A percentile compares a stretch with the other conserved stretches of the same genome.
Evolutionary conservation across 2,329 filamentous ascomycete genomes (phyloP).

Genomic region (Penicillium sumatraense): DNA sequence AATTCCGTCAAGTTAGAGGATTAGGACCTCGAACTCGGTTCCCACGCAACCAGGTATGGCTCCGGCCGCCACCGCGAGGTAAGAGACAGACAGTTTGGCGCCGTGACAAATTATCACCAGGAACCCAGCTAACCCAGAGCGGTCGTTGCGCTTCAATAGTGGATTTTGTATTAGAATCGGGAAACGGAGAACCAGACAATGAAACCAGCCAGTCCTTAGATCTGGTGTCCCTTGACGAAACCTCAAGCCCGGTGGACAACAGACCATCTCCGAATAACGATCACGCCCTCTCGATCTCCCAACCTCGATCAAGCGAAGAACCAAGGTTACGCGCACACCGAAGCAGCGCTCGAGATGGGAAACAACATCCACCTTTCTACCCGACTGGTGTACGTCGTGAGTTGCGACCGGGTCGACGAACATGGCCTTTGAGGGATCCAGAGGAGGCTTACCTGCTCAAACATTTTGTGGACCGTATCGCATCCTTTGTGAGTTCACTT

Average conservation of each 20-base stretch:
- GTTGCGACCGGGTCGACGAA: slow-evolving; percentile 7
- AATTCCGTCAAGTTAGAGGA: slow-evolving; percentile 18
- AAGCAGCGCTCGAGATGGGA: neutral
- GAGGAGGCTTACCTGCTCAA: slow-evolving; percentile 22
- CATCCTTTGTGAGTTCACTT: slow-evolving; percentile 20
- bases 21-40: slow-evolving; percentile 19
- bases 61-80: slow-evolving; percentile 28
- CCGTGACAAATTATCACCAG: neutral
- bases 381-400: neutral
- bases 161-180: slow-evolving; percentile 27
- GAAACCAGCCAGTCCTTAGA: neutral
- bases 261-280: neutral
- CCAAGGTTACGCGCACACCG: neutral
- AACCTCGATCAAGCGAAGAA: neutral
- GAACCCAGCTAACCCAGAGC: slow-evolving; percentile 15
- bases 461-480: slow-evolving; percentile 25
- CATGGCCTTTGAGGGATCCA: slow-evolving; percentile 25
- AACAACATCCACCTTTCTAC: neutral
- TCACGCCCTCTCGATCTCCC: neutral
- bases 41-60: slow-evolving; percentile 27
- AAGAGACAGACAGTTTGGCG: neutral
- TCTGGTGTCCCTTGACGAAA: neutral
- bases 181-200: slow-evolving; percentile 18
- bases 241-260: neutral
- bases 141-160: slow-evolving; percentile 8